These are phyloP conservation scores for Teratosphaeria gauchensis DNA, from an alignment of 2,329 filamentous ascomycete species.

Conservation along the genomic window DNA sequence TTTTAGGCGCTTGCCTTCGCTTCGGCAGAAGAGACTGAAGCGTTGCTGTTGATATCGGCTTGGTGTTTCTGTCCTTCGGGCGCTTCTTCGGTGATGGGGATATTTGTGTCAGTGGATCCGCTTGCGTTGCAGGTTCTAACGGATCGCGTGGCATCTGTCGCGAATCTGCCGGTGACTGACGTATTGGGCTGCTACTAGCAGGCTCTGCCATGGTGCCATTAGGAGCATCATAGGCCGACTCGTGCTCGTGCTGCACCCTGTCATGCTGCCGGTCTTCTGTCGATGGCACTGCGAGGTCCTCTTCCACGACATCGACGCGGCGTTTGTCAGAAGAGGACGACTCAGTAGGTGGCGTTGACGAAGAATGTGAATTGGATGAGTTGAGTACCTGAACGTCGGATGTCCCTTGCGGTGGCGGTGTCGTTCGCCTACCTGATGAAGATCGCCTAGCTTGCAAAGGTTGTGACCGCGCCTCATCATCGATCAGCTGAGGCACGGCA, in stretches of 20 bases:
- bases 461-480: slow-evolving; percentile 1
- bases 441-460: slow-evolving; percentile 1
- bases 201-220: slow-evolving; percentile 37
- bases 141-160: not conserved
- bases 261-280: slow-evolving; percentile 18
- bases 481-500: not conserved
- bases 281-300: slow-evolving; percentile 23
- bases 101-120: slow-evolving; percentile 11
- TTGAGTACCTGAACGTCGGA: slow-evolving; percentile 23
- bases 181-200: slow-evolving; percentile 31
- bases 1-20: slow-evolving; percentile 20
- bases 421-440: slow-evolving; percentile 12
- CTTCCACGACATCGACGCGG: slow-evolving; percentile 10
- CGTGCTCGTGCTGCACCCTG: slow-evolving; percentile 13
- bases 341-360: slow-evolving; percentile 19
- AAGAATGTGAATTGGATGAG: slow-evolving; percentile 22
- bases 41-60: slow-evolving; percentile 32
- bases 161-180: not conserved
- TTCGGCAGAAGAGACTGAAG: slow-evolving; percentile 37
- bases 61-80: slow-evolving; percentile 18
- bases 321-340: slow-evolving; percentile 15
- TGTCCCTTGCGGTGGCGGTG: slow-evolving; percentile 9
- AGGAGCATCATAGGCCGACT: slow-evolving; percentile 17
- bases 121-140: slow-evolving; percentile 1
- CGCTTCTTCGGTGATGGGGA: slow-evolving; percentile 6